Base-by-base conservation (phyloP, 2,329 filamentous ascomycete genomes). In the Plenodomus tracheiphilus region DNA sequence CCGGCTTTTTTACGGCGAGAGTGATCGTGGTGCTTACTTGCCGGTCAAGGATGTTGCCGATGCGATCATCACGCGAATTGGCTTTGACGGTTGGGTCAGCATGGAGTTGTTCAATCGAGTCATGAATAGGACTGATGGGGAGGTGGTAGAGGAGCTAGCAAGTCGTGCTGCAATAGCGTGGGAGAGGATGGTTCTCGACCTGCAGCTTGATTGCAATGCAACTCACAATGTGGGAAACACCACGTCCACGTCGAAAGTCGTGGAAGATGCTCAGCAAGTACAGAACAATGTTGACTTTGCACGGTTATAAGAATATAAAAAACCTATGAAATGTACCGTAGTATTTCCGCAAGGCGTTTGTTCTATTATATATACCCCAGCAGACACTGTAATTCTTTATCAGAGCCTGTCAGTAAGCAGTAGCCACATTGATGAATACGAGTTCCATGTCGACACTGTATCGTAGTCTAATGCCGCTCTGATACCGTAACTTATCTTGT, bases 21-120 rank as follows among this genome's bases (percentile, higher is more conserved):
- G 79, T 65, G 73, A 83, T 2, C 71, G 77, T 2, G 85, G 85
- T 0, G 88, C 81, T 0, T 91, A 90, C 62, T 73, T 92, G 1
- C 88, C 88, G 0, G 78, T 87, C 6, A 74, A 77, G 46, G 77
- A 85, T 25, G 80, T 91, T 17, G 76, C 84, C 0, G 70, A 78
- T 34, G 80, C 84, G 0, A 80, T 91, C 41, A 77, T 89, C 17
- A 78, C 84, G 9, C 81, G 81, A 0, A 74, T 89, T 0, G 85
- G 85, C 0, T 91, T 83, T 57, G 74, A 82, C 45, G 87, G 87
- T 2, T 89, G 85, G 82, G 77, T 89, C 39, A 88, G 85, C 61
- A 81, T 88, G 57, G 87, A 91, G 74, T 71, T 91, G 15, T 91
- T 90, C 65, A 83, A 84, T 59, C 72, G 80, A 28, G 77, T 77